phyloP scores from a whole-genome alignment of 306 rosid species.

The Quercus ilex region DNA sequence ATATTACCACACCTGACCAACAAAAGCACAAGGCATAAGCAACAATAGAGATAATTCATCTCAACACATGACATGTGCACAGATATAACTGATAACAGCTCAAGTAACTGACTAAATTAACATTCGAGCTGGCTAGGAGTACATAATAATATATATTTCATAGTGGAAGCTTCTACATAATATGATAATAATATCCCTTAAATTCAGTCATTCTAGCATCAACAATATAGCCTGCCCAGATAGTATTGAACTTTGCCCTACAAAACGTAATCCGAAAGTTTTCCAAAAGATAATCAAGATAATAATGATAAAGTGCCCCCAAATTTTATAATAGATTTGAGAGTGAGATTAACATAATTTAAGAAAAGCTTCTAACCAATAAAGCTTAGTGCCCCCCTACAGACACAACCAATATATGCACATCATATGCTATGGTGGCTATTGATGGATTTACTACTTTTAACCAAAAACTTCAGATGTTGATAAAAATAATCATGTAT shows the following conservation, averaged over 20 bases:
- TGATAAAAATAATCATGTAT: not conserved
- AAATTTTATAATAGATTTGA: not conserved
- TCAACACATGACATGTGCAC: not conserved
- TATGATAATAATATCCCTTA: not conserved
- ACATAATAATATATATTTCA: not conserved
- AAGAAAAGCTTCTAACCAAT: not conserved
- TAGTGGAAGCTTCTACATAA: not conserved
- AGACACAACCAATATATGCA: not conserved
- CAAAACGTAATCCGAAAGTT: not conserved
- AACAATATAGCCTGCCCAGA: constrained; percentile 1
- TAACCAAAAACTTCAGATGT: not conserved
- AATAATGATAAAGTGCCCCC: not conserved
- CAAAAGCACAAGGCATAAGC: constrained; percentile 9
- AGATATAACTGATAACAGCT: not conserved
- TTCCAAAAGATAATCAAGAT: not conserved
- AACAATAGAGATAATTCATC: not conserved
- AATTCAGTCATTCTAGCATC: not conserved
- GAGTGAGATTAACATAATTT: not conserved
- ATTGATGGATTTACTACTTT: not conserved
- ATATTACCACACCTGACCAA: constrained; percentile 89
- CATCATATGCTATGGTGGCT: not conserved
- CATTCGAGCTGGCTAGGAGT: not conserved
- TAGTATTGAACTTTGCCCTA: constrained; percentile 8
- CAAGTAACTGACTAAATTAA: not conserved
- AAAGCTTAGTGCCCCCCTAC: not conserved